Evolutionary conservation across 805 yeast genomes (phyloP), one percentile per base, ranked within the genome.

Genomic region (Ogataea kodamae): DNA sequence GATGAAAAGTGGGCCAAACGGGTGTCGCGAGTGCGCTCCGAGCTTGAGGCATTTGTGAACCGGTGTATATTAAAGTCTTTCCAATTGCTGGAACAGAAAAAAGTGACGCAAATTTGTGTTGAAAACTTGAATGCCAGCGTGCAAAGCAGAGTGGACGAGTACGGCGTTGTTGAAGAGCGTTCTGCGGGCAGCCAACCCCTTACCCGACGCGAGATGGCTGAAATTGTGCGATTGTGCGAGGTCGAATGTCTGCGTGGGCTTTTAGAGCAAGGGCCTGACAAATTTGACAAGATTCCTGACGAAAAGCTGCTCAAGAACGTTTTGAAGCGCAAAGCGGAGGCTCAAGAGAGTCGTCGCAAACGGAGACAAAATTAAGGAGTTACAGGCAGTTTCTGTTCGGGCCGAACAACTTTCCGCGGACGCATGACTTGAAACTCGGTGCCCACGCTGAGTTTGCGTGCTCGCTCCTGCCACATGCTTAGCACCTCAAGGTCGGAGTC

Each of bases 41-140:
- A 61, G 1, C 45, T 62, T 20, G 54, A 55, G 16, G 46, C 57
- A 19, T 53, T 54, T 19, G 52, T 79, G 7, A 65, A 68, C 46
- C 63, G 87, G 47, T 62, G 72, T 2, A 64, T 73, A 28, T 70
- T 75, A 40, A 81, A 81, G 47, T 71, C 80, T 42, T 68, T 73
- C 42, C 87, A 81, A 48, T 55, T 81, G 34, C 58, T 78, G 10
- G 82, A 78, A 42, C 49, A 67, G 10, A 62, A 62, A 4, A 67
- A 65, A 35, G 52, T 78, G 18, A 79, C 86, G 2, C 49, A 52
- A 16, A 35, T 41, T 8, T 48, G 59, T 6, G 33, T 45, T 9
- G 36, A 42, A 0, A 54, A 64, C 40, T 62, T 65, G 29, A 42
- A 50, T 7, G 40, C 39, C 2, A 60, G 75, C 9, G 18, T 73